Percentiles rank a stretch among this genome's conserved stretches.
These are phyloP conservation scores for Aspergillus sp. DNA, from an alignment of 2,329 filamentous ascomycete species.

Conservation along the genomic window DNA sequence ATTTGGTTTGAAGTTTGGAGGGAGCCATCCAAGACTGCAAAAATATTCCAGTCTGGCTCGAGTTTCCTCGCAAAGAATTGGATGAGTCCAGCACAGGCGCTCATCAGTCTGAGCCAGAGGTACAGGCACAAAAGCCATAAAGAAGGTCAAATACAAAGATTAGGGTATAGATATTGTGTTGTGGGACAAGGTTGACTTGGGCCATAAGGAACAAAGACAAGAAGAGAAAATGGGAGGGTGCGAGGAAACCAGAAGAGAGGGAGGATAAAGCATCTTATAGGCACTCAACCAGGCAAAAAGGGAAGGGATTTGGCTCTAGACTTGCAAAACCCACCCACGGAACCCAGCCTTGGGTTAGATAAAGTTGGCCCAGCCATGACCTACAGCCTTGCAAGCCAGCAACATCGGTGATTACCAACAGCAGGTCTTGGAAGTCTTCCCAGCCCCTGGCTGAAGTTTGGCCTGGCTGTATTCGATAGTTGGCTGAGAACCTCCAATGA, in stretches of 20 bases:
- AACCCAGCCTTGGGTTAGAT: too few species aligned
- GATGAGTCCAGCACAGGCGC: constrained; percentile 16
- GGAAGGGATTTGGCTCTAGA: not conserved
- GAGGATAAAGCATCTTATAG: not conserved
- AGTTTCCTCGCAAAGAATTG: constrained; percentile 20
- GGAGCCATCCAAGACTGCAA: constrained; percentile 15
- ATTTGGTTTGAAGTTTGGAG: constrained; percentile 18
- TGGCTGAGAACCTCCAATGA: too few species aligned
- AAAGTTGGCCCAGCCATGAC: too few species aligned
- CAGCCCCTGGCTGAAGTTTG: too few species aligned
- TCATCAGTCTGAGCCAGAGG: constrained; percentile 1
- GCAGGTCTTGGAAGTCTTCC: too few species aligned
- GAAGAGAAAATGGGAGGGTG: not conserved
- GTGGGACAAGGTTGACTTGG: not conserved
- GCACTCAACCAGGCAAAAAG: constrained; percentile 1
- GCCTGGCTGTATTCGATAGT: too few species aligned
- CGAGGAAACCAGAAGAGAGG: not conserved
- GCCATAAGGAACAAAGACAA: not conserved
- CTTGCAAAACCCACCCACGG: too few species aligned
- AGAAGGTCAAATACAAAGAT: not conserved
- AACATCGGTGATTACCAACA: too few species aligned
- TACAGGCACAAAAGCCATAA: constrained; percentile 2
- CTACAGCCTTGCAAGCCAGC: too few species aligned
- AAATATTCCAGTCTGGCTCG: constrained; percentile 18
- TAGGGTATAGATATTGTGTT: not conserved